Conservation (phyloP, 1,284 basidiomycete species). For the Ganoderma sp. region DNA sequence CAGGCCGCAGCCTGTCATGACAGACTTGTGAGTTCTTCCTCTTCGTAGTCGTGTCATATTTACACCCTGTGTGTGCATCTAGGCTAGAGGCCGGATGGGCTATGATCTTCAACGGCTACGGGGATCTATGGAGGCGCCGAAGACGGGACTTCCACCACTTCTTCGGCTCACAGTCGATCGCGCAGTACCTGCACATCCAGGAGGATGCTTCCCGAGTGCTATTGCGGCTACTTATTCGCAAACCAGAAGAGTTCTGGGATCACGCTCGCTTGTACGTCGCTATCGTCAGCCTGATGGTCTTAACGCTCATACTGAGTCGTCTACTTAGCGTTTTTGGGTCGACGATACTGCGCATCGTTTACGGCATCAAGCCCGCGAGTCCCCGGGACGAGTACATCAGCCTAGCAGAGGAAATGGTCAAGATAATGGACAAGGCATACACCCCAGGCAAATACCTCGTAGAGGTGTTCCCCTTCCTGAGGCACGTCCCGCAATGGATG, state of each 20-base stretch:
- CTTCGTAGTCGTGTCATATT: no score
- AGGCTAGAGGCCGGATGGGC: conserved; percentile 19
- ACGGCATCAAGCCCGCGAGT: conserved; percentile 40
- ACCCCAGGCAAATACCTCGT: conserved; percentile 25
- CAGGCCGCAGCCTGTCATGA: conserved; percentile 20
- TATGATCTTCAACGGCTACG: conserved; percentile 18
- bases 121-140: conserved; percentile 17
- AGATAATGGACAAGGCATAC: conserved; percentile 16
- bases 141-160: conserved; percentile 20
- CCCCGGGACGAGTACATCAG: conserved; percentile 14
- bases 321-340: conserved; percentile 11
- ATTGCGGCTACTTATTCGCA: conserved; percentile 7
- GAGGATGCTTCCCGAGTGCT: conserved; percentile 13
- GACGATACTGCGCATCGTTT: conserved; percentile 35
- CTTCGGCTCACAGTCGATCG: conserved; percentile 14
- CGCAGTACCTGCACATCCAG: conserved; percentile 17
- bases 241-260: conserved; percentile 9
- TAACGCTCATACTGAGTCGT: no score
- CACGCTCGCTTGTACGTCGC: conserved; percentile 20
- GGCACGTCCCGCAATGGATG: conserved; percentile 25
- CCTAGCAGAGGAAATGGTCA: conserved; percentile 11
- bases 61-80: background rate
- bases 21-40: conserved; percentile 17
- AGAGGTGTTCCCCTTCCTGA: conserved; percentile 21
- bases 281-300: background rate